Base-by-base conservation (phyloP, 202 grass and related monocot species). In the Elaeis oleifera region DNA sequence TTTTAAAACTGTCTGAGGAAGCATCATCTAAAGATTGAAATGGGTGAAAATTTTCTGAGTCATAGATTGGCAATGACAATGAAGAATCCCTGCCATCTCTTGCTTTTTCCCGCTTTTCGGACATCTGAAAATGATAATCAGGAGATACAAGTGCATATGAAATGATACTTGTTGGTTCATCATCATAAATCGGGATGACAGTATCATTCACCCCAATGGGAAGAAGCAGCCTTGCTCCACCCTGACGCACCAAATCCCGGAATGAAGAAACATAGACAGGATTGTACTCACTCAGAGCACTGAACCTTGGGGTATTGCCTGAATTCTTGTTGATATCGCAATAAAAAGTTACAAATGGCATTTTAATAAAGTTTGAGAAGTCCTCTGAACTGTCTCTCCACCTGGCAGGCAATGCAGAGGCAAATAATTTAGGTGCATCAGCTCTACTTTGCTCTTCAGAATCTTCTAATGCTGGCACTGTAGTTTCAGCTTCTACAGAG, bases 91-190 rank as follows among this genome's bases (percentile, higher is more conserved):
- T 24, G 29, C 64, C 58, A 6, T 81, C 74, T 86, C 76, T 89
- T 48, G 65, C 54, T 77, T 86, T 91, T 16, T 63, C 73, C 64
- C 53, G 60, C 50, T 89, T 84, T 28, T 83, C 84, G 14, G 79
- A 86, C 71, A 83, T 66, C 49, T 96, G 81, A 50, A 76, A 75
- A 74, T 65, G 80, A 62, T 97, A 92, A 67, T 86, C 81, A 57
- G 72, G 74, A 70, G 84, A 86, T 77, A 89, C 82, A 75, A 97
- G 92, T 31, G 77, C 88, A 72, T 97, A 92, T 3, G 88, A 78
- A 73, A 97, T 97, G 63, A 84, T 75, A 71, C 92, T 97, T 19
- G 88, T 97, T 7, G 92, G 92, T 55, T 97, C 92, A 72, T 97
- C 92, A 77, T 92, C 92, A 89, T 89, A 92, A 51, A 97, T 82